phyloP scores from a whole-genome alignment of 306 rosid genomes.

The Corylus avellana region DNA sequence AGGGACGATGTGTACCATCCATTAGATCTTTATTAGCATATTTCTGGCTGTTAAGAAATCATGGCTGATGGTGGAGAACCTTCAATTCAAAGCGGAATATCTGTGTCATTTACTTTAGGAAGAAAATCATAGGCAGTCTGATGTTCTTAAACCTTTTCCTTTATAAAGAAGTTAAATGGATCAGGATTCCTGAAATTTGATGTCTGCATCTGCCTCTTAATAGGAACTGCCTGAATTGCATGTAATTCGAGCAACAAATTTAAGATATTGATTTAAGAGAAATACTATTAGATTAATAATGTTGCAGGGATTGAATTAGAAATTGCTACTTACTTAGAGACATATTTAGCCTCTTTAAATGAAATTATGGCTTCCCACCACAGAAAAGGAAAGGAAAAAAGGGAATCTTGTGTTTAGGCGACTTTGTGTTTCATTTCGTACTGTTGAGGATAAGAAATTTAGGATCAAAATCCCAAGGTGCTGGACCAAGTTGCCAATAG shows the following conservation, averaged over 20 bases:
- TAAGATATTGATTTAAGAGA: too few relatives aligned
- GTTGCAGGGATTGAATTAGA: neutral
- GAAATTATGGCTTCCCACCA: neutral
- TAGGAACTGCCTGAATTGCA: too few relatives aligned
- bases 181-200: too few relatives aligned
- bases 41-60: conserved; percentile 20
- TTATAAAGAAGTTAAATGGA: too few relatives aligned
- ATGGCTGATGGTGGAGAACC: conserved; percentile 18
- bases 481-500: neutral
- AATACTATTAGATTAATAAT: too few relatives aligned
- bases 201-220: too few relatives aligned
- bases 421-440: neutral
- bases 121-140: neutral
- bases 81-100: conserved; percentile 8
- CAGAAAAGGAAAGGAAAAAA: neutral
- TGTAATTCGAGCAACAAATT: too few relatives aligned
- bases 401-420: neutral
- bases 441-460: neutral
- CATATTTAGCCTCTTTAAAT: neutral
- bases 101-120: neutral
- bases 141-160: too few relatives aligned
- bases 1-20: neutral
- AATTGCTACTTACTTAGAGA: neutral
- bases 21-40: conserved; percentile 3
- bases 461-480: neutral